Evolutionary conservation across 2,329 filamentous ascomycete species (phyloP).

Genomic region (Ceratocystis cacaofunesta): DNA sequence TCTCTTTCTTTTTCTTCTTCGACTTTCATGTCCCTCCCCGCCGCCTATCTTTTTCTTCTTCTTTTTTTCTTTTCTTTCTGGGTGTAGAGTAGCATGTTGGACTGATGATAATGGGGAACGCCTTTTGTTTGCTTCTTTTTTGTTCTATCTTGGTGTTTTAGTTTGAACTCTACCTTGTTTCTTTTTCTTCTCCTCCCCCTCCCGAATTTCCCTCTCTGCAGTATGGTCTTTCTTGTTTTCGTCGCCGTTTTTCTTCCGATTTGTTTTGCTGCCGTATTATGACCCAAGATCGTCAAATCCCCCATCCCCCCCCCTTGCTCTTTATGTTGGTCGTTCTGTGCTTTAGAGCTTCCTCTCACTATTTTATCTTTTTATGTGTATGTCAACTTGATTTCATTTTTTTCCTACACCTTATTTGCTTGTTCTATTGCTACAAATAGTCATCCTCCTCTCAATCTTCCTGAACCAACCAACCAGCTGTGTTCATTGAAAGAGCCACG

Average conservation of each 20-base stretch:
- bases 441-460: neutral
- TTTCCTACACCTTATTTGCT: neutral
- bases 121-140: constrained; percentile 1
- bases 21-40: neutral
- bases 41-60: neutral
- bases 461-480: no score
- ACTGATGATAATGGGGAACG: constrained; percentile 8
- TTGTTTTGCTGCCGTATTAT: neutral
- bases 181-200: neutral
- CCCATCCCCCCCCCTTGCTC: neutral
- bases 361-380: neutral
- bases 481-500: neutral
- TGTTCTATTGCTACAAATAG: neutral
- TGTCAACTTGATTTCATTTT: neutral
- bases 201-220: neutral
- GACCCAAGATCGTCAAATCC: neutral
- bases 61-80: constrained; percentile 6
- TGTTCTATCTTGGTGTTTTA: neutral
- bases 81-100: constrained; percentile 9
- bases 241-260: constrained; percentile 1
- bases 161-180: neutral
- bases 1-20: neutral
- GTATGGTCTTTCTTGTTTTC: constrained; percentile 7
- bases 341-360: neutral
- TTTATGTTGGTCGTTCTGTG: neutral